Evolutionary conservation across 345 rosid species (phyloP), one percentile per base, ranked within the genome.

Genomic region (Bretschneidera sinensis): DNA sequence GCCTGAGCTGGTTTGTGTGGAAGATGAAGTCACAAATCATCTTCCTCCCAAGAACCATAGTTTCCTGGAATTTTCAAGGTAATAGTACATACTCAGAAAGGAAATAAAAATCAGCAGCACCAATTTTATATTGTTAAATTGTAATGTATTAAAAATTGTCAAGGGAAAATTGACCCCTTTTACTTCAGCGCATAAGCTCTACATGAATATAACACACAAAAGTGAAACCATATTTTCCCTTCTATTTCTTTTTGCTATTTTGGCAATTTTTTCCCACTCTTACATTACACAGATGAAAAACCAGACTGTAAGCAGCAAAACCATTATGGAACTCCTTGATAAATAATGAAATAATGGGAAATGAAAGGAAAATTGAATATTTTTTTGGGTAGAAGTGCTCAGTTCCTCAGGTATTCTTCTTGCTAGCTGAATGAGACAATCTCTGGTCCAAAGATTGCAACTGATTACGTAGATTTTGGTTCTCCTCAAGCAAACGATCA

Each of bases 401-500:
- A 33, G 34, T 21, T 65, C 28, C 64, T 81, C 62, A 90, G 21
- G 76, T 77, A 60, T 84, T 82, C 82, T 94, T 94, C 80, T 94
- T 90, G 87, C 71, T 77, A 62, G 74, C 75, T 7, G 91, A 87
- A 20, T 54, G 81, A 0, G 94, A 89, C 11, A 79, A 17, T 24
- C 51, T 79, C 24, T 64, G 57, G 73, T 94, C 99, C 78, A 80
- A 60, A 45, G 83, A 74, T 47, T 87, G 88, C 72, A 94, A 67
- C 66, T 80, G 94, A 57, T 49, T 77, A 61, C 89, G 69, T 28
- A 90, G 75, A 25, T 69, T 81, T 75, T 86, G 87, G 71, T 94
- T 94, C 68, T 90, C 97, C 64, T 79, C 96, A 4, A 81, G 87
- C 66, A 94, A 71, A 34, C 99, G 87, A 63, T 85, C 94, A 53